A percentile compares a stretch with the other conserved stretches of the same genome.
These are phyloP conservation scores for Syncephalis plumigaleata DNA, from an alignment of 371 early-diverging fungal genomes.

Conservation along the genomic window DNA sequence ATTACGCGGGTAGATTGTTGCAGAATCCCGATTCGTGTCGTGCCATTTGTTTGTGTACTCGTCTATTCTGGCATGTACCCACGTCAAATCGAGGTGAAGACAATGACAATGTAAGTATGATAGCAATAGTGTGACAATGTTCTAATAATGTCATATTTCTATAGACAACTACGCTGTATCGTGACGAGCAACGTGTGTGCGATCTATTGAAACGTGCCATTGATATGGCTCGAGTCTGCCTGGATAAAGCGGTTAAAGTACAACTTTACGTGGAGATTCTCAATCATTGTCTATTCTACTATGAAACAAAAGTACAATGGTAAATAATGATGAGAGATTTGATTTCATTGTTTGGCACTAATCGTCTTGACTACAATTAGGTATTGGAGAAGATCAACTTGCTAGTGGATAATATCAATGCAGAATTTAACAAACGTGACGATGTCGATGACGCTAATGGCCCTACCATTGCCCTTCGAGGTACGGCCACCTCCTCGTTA, in stretches of 20 bases:
- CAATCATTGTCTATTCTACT: slow-evolving; percentile 74
- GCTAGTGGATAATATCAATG: too few relatives aligned
- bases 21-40: slow-evolving; percentile 88
- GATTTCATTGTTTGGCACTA: too few relatives aligned
- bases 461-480: too few relatives aligned
- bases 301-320: slow-evolving; percentile 19
- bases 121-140: neutral
- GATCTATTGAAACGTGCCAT: slow-evolving; percentile 79
- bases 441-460: too few relatives aligned
- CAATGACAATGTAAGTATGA: slow-evolving; percentile 11
- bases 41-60: slow-evolving; percentile 52
- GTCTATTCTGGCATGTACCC: slow-evolving; percentile 71
- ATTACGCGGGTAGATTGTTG: slow-evolving; percentile 70
- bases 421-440: too few relatives aligned
- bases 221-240: slow-evolving; percentile 75
- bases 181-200: slow-evolving; percentile 64
- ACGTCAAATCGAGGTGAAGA: slow-evolving; percentile 13
- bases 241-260: slow-evolving; percentile 65
- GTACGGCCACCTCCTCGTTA: too few relatives aligned
- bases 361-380: too few relatives aligned
- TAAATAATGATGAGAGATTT: too few relatives aligned
- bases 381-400: too few relatives aligned
- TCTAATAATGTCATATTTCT: neutral
- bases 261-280: slow-evolving; percentile 83
- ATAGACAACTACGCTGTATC: slow-evolving; percentile 15